Conservation (phyloP, 1,139 yeast genomes). For the Magnusiomyces sp. region DNA sequence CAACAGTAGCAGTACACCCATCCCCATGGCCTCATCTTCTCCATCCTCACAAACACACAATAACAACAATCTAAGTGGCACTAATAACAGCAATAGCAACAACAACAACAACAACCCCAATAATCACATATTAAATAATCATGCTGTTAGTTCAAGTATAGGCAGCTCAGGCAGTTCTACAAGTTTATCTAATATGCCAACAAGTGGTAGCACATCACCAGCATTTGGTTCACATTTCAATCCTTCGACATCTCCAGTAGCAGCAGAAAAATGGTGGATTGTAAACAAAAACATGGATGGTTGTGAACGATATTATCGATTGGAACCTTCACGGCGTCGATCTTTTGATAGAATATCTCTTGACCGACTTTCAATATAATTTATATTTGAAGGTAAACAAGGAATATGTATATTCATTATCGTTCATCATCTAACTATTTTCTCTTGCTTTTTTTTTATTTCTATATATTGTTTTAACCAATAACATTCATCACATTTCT, state of each 20-base stretch:
- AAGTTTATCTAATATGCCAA: too few species aligned
- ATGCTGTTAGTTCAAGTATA: too few species aligned
- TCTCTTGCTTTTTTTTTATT: too few species aligned
- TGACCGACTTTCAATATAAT: slow-evolving; percentile 25
- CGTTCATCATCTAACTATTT: too few species aligned
- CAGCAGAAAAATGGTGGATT: slow-evolving; percentile 29
- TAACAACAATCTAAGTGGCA: too few species aligned
- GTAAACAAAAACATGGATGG: slow-evolving; percentile 29
- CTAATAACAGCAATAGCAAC: too few species aligned
- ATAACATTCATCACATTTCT: too few species aligned
- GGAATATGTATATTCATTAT: too few species aligned
- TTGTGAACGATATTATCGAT: slow-evolving; percentile 25
- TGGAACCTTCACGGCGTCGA: slow-evolving; percentile 24
- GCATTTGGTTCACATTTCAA: slow-evolving; percentile 2
- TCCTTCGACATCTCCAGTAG: slow-evolving; percentile 12
- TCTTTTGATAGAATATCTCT: slow-evolving; percentile 27
- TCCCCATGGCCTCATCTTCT: slow-evolving; percentile 2
- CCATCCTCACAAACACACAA: slow-evolving; percentile 4
- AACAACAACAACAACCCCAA: slow-evolving; percentile 4
- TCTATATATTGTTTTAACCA: too few species aligned
- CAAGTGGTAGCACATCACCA: slow-evolving; percentile 5
- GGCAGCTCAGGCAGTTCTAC: too few species aligned
- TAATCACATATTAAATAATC: not conserved
- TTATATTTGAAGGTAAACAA: too few species aligned
- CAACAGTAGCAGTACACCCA: slow-evolving; percentile 3